Conservation (phyloP, 2,329 filamentous ascomycete species). For the Aspergillus sp. region DNA sequence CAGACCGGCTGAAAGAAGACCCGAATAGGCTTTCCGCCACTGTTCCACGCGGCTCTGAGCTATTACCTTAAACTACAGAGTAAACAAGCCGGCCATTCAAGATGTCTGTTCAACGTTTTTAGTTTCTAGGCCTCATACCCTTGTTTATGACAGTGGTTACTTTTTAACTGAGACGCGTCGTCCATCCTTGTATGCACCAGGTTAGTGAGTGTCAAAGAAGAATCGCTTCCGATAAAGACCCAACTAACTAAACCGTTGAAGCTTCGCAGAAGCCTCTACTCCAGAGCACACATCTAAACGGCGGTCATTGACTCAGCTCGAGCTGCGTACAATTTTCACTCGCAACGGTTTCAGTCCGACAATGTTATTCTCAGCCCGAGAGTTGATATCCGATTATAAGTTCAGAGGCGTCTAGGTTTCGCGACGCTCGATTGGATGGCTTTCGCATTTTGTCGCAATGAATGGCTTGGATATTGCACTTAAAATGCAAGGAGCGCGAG, state of each 20-base stretch:
- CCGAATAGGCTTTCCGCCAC: neutral
- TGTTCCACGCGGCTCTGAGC: too few species aligned
- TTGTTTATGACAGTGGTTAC: too few species aligned
- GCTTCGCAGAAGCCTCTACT: too few species aligned
- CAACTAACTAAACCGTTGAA: too few species aligned
- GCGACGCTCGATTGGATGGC: slow-evolving; percentile 5
- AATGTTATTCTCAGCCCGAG: slow-evolving; percentile 24
- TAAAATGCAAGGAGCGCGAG: slow-evolving; percentile 9
- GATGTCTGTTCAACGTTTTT: neutral
- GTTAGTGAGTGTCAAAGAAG: too few species aligned
- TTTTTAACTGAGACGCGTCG: too few species aligned
- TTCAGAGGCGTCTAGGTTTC: slow-evolving; percentile 14
- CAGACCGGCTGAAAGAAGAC: slow-evolving; percentile 5
- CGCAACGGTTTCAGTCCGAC: slow-evolving; percentile 17
- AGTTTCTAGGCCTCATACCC: neutral
- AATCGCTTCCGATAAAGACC: too few species aligned
- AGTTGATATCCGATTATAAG: slow-evolving; percentile 20
- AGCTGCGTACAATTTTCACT: neutral
- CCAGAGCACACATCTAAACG: too few species aligned
- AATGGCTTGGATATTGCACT: slow-evolving; percentile 4
- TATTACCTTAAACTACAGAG: neutral
- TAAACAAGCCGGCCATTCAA: neutral
- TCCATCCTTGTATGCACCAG: too few species aligned
- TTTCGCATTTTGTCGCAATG: slow-evolving; percentile 15
- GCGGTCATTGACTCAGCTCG: neutral